Evolutionary conservation across 768 basidiomycete genomes (phyloP).

Genomic region (Pisolithus microcarpus): DNA sequence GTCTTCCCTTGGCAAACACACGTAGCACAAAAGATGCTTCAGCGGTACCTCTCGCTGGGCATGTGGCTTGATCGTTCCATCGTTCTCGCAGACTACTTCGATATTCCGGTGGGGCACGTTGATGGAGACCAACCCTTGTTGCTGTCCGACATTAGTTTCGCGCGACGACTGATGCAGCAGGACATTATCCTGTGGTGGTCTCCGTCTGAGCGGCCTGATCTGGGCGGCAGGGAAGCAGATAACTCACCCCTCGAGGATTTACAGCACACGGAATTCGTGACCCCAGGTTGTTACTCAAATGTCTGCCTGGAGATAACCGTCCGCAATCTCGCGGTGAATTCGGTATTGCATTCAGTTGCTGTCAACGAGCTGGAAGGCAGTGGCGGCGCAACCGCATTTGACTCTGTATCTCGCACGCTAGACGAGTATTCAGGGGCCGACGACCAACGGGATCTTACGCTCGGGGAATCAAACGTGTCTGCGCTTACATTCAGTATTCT

Average conservation of each 20-base stretch:
- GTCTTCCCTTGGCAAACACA: constrained; percentile 86
- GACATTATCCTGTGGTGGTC: constrained; percentile 99
- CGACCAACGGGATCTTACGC: constrained; percentile 55
- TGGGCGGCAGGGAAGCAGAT: constrained; percentile 91
- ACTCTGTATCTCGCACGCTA: constrained; percentile 84
- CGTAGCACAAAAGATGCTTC: constrained; percentile 77
- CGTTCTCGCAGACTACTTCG: constrained; percentile 81
- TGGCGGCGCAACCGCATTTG: constrained; percentile 89
- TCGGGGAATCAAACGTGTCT: constrained; percentile 88
- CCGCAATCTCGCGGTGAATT: constrained; percentile 88
- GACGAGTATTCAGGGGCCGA: constrained; percentile 76
- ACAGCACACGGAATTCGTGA: constrained; percentile 75
- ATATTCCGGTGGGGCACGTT: constrained; percentile 88
- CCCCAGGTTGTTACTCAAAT: constrained; percentile 84
- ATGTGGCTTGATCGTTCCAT: constrained; percentile 74
- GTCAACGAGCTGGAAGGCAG: constrained; percentile 98
- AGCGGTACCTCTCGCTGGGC: constrained; percentile 72
- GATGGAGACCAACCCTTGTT: constrained; percentile 86
- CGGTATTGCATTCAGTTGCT: constrained; percentile 86
- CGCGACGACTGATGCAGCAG: constrained; percentile 77
- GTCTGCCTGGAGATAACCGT: constrained; percentile 88
- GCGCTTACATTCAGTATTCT: constrained; percentile 79
- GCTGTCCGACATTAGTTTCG: constrained; percentile 85
- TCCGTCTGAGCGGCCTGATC: constrained; percentile 75
- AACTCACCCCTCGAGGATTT: constrained; percentile 68